Percentiles rank a stretch among this genome's conserved stretches.
Evolutionary conservation across 441 rosid species (phyloP).

Genomic region (Adansonia rubrostipa): DNA sequence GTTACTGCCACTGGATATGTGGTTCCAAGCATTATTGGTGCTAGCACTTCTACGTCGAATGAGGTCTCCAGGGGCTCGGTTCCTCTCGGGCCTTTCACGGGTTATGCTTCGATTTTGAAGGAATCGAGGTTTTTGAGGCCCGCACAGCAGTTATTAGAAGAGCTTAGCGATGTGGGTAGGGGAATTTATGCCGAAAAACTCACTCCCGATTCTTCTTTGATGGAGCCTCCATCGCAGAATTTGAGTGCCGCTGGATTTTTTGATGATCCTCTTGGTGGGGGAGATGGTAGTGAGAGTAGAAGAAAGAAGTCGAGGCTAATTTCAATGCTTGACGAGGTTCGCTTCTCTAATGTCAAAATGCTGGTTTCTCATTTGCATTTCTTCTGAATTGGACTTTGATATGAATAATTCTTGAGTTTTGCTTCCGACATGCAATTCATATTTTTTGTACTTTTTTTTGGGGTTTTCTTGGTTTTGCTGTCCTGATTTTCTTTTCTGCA

Average conservation of each 20-base stretch:
- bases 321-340: constrained; percentile 90
- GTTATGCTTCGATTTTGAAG: constrained; percentile 76
- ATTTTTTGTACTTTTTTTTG: not conserved
- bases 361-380: not conserved
- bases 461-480: not conserved
- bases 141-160: constrained; percentile 78
- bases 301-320: constrained; percentile 79
- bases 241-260: constrained; percentile 38
- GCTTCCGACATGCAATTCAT: constrained; percentile 1
- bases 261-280: constrained; percentile 38
- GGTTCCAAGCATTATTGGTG: constrained; percentile 46
- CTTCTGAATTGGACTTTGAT: constrained; percentile 10
- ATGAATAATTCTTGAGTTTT: not conserved
- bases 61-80: constrained; percentile 51
- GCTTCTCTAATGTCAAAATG: constrained; percentile 8
- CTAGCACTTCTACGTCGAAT: constrained; percentile 40
- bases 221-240: constrained; percentile 64
- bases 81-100: constrained; percentile 77
- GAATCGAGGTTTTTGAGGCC: constrained; percentile 87
- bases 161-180: constrained; percentile 70
- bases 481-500: constrained; percentile 11
- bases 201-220: constrained; percentile 48
- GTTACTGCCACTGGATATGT: constrained; percentile 38
- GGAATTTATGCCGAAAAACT: constrained; percentile 53
- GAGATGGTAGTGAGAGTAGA: constrained; percentile 51